phyloP scores from a whole-genome alignment of 1,139 yeast species.

The Zygosaccharomyces pseudobailii region DNA sequence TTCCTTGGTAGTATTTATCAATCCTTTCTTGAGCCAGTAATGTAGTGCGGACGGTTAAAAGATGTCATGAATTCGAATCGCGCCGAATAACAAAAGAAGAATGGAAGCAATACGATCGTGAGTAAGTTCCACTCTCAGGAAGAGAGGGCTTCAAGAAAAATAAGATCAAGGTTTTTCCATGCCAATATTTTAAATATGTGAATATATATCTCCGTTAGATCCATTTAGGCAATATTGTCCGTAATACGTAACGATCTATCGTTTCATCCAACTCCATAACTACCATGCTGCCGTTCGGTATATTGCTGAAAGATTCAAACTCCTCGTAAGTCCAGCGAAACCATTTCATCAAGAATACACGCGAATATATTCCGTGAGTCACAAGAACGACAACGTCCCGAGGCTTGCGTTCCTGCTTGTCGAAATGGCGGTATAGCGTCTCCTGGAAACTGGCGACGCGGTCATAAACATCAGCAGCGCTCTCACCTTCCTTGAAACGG shows the following conservation, averaged over 20 bases:
- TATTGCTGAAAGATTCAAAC: slow-evolving; percentile 74
- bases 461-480: slow-evolving; percentile 93
- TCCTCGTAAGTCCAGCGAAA: slow-evolving; percentile 87
- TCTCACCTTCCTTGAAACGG: slow-evolving; percentile 87
- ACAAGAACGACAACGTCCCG: slow-evolving; percentile 64
- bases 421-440: slow-evolving; percentile 75
- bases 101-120: too few relatives aligned
- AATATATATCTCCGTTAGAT: slow-evolving; percentile 5
- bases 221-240: slow-evolving; percentile 58
- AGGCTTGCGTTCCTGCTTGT: slow-evolving; percentile 31
- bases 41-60: too few relatives aligned
- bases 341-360: slow-evolving; percentile 92
- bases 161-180: background rate
- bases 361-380: slow-evolving; percentile 90
- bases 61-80: too few relatives aligned
- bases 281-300: slow-evolving; percentile 78
- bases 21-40: too few relatives aligned
- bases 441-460: slow-evolving; percentile 87
- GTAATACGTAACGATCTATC: slow-evolving; percentile 44
- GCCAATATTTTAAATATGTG: background rate
- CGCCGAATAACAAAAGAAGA: too few relatives aligned
- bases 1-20: too few relatives aligned
- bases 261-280: slow-evolving; percentile 60
- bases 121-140: too few relatives aligned
- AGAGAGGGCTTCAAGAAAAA: too few relatives aligned